Evolutionary conservation across 2,329 filamentous ascomycete genomes (phyloP).

Genomic region (Didymosphaeria variabile): DNA sequence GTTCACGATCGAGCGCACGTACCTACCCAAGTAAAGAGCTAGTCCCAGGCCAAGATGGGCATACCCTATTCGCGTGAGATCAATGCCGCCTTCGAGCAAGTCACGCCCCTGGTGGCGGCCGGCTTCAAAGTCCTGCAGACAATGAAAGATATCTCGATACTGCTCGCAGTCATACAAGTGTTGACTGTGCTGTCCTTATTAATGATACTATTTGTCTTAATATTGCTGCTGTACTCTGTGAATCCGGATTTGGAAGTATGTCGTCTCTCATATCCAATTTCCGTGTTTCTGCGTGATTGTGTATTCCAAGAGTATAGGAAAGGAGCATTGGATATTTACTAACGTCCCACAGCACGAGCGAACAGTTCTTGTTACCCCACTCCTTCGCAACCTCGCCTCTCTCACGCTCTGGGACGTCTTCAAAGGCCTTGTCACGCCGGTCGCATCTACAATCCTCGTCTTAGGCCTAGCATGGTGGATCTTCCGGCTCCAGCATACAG

Average conservation of each 20-base stretch:
- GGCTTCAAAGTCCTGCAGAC: conserved; percentile 61
- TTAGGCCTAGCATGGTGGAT: conserved; percentile 27
- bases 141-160: conserved; percentile 59
- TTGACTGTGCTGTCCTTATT: conserved; percentile 54
- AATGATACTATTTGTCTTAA: conserved; percentile 50
- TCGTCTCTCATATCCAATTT: background rate
- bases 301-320: background rate
- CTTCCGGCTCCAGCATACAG: conserved; percentile 33
- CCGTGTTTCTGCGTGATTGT: background rate
- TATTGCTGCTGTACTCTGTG: conserved; percentile 55
- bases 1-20: conserved; percentile 6
- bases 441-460: conserved; percentile 12
- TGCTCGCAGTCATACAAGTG: conserved; percentile 59
- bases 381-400: conserved; percentile 44
- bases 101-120: conserved; percentile 60
- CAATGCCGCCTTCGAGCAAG: conserved; percentile 61
- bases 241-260: conserved; percentile 58
- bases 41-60: conserved; percentile 50
- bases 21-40: too few relatives aligned
- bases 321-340: background rate
- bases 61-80: conserved; percentile 63
- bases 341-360: conserved; percentile 43
- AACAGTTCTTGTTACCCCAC: conserved; percentile 54
- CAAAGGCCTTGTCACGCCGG: conserved; percentile 20
- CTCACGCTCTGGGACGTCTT: conserved; percentile 31